A percentile compares a stretch with the other conserved stretches of the same genome.
These are phyloP conservation scores for Wickerhamomyces ciferrii DNA, from an alignment of 805 yeast genomes.

Conservation along the genomic window DNA sequence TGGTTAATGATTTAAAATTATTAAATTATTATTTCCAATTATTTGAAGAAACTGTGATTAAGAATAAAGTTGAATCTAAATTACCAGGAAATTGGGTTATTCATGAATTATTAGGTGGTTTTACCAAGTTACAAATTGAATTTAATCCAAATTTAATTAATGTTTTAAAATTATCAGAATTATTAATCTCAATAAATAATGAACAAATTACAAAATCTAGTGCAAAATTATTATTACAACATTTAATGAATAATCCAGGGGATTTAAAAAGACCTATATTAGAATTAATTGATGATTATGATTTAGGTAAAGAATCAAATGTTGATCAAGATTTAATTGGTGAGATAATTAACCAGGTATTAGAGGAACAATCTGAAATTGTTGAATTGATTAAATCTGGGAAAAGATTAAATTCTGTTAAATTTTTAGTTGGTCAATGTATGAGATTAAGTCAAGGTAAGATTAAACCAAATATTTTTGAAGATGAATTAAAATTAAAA, in stretches of 20 bases:
- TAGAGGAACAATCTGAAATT: slow-evolving; percentile 40
- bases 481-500: slow-evolving; percentile 25
- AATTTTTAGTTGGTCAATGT: slow-evolving; percentile 77
- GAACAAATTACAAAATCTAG: slow-evolving; percentile 55
- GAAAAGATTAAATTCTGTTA: slow-evolving; percentile 57
- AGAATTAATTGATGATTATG: slow-evolving; percentile 49
- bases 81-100: slow-evolving; percentile 73
- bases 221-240: slow-evolving; percentile 60
- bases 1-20: slow-evolving; percentile 47
- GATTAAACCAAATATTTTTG: slow-evolving; percentile 29
- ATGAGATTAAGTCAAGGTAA: slow-evolving; percentile 76
- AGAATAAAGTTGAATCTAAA: slow-evolving; percentile 26
- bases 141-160: slow-evolving; percentile 31
- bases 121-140: slow-evolving; percentile 42
- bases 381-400: slow-evolving; percentile 54
- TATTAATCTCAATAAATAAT: slow-evolving; percentile 44
- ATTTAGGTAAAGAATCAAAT: slow-evolving; percentile 36
- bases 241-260: slow-evolving; percentile 46
- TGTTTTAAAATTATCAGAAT: slow-evolving; percentile 42
- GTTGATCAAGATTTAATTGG: slow-evolving; percentile 24
- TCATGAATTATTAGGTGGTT: slow-evolving; percentile 71
- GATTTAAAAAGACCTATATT: slow-evolving; percentile 30
- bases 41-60: slow-evolving; percentile 21
- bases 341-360: slow-evolving; percentile 29
- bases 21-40: slow-evolving; percentile 48